These are phyloP conservation scores for Hirsutella thompsonii DNA, from an alignment of 2,329 filamentous ascomycete species.

Conservation along the genomic window DNA sequence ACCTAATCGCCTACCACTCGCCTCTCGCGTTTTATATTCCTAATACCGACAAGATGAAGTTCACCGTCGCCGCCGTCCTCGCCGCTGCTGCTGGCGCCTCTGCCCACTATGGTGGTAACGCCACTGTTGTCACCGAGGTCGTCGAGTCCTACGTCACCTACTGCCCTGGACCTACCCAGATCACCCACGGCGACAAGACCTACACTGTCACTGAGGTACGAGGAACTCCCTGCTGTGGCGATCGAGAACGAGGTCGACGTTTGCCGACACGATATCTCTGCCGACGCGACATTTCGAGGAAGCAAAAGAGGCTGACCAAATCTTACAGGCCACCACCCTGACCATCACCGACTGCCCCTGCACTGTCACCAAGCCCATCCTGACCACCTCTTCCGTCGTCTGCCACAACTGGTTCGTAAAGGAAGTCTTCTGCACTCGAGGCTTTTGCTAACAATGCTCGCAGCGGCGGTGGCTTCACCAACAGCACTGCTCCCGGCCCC, in stretches of 20 bases:
- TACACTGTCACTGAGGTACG: slow-evolving; percentile 55
- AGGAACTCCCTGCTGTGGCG: neutral
- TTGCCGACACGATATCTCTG: no score
- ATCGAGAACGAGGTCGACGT: no score
- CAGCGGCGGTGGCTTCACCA: slow-evolving; percentile 9
- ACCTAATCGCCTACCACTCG: neutral
- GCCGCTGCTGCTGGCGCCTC: slow-evolving; percentile 38
- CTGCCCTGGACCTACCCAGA: slow-evolving; percentile 54
- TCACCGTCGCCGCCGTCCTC: slow-evolving; percentile 38
- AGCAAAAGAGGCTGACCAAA: neutral
- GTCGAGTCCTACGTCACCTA: slow-evolving; percentile 56
- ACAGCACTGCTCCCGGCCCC: slow-evolving; percentile 17
- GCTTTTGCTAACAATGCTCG: slow-evolving; percentile 4
- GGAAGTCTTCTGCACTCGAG: no score
- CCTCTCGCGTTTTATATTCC: slow-evolving; percentile 20
- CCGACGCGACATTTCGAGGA: neutral
- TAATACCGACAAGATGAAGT: slow-evolving; percentile 52
- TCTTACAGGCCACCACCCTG: slow-evolving; percentile 45
- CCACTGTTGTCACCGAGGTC: slow-evolving; percentile 49
- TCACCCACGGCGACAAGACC: slow-evolving; percentile 52
- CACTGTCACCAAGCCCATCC: slow-evolving; percentile 49
- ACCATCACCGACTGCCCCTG: slow-evolving; percentile 63
- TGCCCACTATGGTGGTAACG: slow-evolving; percentile 27
- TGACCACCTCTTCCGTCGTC: slow-evolving; percentile 35
- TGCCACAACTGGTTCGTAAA: slow-evolving; percentile 43